A percentile compares a stretch with the other conserved stretches of the same genome.
phyloP scores from a whole-genome alignment of 306 rosid species.

The Alnus rubra region DNA sequence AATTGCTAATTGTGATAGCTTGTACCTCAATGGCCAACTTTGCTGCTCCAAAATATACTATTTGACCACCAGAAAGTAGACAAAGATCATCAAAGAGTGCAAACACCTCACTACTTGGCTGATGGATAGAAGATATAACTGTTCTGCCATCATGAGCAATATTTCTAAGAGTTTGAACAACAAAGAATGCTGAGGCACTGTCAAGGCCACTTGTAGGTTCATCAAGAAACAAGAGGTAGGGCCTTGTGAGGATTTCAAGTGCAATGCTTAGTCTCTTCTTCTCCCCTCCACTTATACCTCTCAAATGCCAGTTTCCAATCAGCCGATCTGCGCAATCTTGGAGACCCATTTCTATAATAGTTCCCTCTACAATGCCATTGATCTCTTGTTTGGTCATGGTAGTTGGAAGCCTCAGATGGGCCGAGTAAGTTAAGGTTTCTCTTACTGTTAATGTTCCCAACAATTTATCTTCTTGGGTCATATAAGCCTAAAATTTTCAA shows the following conservation, averaged over 20 bases:
- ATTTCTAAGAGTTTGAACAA: slow-evolving; percentile 70
- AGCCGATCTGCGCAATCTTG: slow-evolving; percentile 69
- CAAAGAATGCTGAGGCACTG: slow-evolving; percentile 92
- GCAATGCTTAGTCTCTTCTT: slow-evolving; percentile 89
- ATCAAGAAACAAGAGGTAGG: slow-evolving; percentile 79
- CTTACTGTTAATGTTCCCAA: slow-evolving; percentile 85
- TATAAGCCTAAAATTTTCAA: slow-evolving; percentile 61
- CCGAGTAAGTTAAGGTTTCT: slow-evolving; percentile 82
- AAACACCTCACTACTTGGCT: slow-evolving; percentile 93
- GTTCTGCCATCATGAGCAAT: slow-evolving; percentile 82
- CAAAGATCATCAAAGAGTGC: slow-evolving; percentile 92
- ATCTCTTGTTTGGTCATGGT: slow-evolving; percentile 60
- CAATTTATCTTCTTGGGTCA: slow-evolving; percentile 83
- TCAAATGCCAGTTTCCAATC: slow-evolving; percentile 84
- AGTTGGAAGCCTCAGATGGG: slow-evolving; percentile 74
- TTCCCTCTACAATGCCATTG: slow-evolving; percentile 54
- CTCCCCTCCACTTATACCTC: slow-evolving; percentile 95
- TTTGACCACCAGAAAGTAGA: slow-evolving; percentile 81
- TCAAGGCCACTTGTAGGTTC: slow-evolving; percentile 95
- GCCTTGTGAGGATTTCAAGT: slow-evolving; percentile 84
- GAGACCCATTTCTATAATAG: slow-evolving; percentile 81
- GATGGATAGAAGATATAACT: slow-evolving; percentile 84
- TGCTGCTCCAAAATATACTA: slow-evolving; percentile 75
- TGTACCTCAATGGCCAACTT: slow-evolving; percentile 71
- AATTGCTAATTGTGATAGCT: not conserved